These are phyloP conservation scores for Gossypium schwendimanii DNA, from an alignment of 441 rosid species.

Conservation along the genomic window DNA sequence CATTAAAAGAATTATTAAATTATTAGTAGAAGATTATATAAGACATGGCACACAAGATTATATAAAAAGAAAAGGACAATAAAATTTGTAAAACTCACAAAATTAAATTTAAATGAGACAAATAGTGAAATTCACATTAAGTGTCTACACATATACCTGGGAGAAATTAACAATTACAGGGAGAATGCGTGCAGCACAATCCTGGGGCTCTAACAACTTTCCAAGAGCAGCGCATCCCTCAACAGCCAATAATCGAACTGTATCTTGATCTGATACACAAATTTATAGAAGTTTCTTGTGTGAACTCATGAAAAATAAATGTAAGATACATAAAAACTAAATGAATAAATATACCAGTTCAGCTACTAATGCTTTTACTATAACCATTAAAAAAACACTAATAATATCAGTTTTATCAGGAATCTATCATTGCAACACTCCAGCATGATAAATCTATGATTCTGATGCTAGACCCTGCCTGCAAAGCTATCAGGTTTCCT, in stretches of 20 bases:
- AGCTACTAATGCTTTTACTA: neutral
- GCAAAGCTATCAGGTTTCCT: no score
- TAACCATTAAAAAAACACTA: neutral
- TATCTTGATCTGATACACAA: conserved; percentile 73
- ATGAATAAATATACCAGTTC: neutral
- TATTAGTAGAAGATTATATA: neutral
- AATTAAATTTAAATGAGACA: neutral
- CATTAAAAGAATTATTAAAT: neutral
- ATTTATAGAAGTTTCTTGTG: neutral
- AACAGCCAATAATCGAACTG: conserved; percentile 93
- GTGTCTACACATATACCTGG: conserved; percentile 42
- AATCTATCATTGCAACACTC: no score
- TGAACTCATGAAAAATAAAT: neutral
- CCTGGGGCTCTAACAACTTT: conserved; percentile 82
- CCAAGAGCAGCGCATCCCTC: conserved; percentile 97
- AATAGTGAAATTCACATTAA: neutral
- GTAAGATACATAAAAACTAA: neutral
- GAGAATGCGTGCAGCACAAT: conserved; percentile 75
- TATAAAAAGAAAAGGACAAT: neutral
- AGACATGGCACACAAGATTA: neutral
- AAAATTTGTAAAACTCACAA: neutral
- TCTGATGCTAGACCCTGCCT: no score
- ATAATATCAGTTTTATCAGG: no score
- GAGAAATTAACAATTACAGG: conserved; percentile 89
- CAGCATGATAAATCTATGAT: no score